A percentile compares a stretch with the other conserved stretches of the same genome.
phyloP scores from a whole-genome alignment of 306 rosid genomes.

The Phaseolus lunatus region DNA sequence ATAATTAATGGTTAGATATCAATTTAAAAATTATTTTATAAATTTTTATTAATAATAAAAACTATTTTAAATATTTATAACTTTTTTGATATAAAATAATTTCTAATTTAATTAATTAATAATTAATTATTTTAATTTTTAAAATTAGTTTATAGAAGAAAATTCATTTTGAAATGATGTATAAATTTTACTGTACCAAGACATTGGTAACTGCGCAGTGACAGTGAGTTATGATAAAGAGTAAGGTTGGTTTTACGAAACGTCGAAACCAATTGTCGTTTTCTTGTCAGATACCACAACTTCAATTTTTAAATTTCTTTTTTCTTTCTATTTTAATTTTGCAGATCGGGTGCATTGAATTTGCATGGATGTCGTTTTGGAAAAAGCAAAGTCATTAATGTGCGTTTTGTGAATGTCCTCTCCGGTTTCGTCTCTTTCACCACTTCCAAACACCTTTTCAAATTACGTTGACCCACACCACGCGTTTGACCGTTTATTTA shows the following conservation, averaged over 20 bases:
- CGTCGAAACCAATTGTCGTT: constrained; percentile 55
- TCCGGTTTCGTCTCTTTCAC: constrained; percentile 43
- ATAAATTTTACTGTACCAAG: no score
- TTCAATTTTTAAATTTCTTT: background rate
- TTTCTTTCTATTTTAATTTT: background rate
- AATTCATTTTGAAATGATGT: no score
- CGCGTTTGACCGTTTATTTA: constrained; percentile 34
- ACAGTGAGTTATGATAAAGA: background rate
- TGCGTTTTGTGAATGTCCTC: constrained; percentile 39
- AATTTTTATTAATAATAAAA: no score
- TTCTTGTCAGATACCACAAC: constrained; percentile 56
- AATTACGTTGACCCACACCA: constrained; percentile 47
- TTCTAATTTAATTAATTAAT: no score
- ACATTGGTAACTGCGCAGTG: background rate
- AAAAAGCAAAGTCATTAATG: constrained; percentile 8
- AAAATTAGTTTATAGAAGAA: no score
- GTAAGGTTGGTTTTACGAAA: constrained; percentile 7
- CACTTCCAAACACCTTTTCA: constrained; percentile 46
- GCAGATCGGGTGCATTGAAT: constrained; percentile 47
- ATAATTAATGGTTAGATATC: no score
- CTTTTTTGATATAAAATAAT: no score
- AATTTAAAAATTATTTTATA: no score
- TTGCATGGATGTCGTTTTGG: constrained; percentile 50
- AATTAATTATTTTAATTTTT: no score
- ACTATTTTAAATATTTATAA: no score